These are phyloP conservation scores for Cutaneotrichosporon sp. DNA, from an alignment of 1,284 basidiomycete species.

Conservation along the genomic window DNA sequence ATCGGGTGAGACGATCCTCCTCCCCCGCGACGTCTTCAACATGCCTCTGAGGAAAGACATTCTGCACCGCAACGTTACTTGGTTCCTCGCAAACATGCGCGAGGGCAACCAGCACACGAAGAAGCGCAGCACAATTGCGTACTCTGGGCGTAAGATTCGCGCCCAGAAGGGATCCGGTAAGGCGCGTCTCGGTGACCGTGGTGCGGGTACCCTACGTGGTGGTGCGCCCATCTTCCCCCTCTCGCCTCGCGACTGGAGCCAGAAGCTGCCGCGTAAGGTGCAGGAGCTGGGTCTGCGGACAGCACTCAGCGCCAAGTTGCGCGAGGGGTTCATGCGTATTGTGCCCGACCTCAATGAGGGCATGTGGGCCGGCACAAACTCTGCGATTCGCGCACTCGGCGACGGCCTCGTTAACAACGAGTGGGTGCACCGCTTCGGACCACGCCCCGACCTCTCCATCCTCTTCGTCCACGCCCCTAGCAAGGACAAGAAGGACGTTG, in stretches of 20 bases:
- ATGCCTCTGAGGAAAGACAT: conserved; percentile 86
- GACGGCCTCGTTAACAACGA: conserved; percentile 52
- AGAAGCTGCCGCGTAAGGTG: conserved; percentile 84
- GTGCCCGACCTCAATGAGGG: conserved; percentile 68
- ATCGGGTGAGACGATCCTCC: conserved; percentile 36
- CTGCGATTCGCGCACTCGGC: conserved; percentile 37
- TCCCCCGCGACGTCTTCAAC: conserved; percentile 64
- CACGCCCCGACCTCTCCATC: conserved; percentile 38
- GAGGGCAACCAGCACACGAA: conserved; percentile 67
- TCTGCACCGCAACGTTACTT: conserved; percentile 86
- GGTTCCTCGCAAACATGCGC: conserved; percentile 82
- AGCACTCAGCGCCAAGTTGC: conserved; percentile 76
- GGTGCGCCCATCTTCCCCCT: conserved; percentile 91
- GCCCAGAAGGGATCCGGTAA: conserved; percentile 88
- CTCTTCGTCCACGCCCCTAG: conserved; percentile 48
- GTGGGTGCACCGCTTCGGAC: conserved; percentile 38
- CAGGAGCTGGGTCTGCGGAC: conserved; percentile 89
- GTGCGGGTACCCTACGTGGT: conserved; percentile 84
- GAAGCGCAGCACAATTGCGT: conserved; percentile 82
- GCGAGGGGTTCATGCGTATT: conserved; percentile 70
- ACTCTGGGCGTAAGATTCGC: conserved; percentile 82
- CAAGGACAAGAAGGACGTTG: conserved; percentile 27
- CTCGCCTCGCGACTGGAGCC: conserved; percentile 85
- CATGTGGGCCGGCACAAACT: conserved; percentile 43
- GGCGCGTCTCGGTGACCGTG: conserved; percentile 84